These are phyloP conservation scores for Gyromitra esculenta DNA, from an alignment of 2,329 filamentous ascomycete species.

Conservation along the genomic window DNA sequence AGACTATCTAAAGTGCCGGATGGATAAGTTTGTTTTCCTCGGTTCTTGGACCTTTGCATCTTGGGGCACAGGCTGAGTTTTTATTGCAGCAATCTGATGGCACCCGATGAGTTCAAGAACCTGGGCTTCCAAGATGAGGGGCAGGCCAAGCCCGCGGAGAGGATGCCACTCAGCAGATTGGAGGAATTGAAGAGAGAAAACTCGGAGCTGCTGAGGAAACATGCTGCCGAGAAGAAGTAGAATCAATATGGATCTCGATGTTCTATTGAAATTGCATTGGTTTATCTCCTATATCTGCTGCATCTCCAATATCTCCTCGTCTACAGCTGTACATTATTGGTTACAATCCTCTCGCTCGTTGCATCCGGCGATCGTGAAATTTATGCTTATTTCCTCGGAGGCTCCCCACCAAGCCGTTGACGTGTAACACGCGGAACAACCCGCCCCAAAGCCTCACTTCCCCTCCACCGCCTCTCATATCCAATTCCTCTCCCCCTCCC, in stretches of 20 bases:
- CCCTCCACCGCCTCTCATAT: constrained; percentile 63
- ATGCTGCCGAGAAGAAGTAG: constrained; percentile 36
- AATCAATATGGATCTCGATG: neutral
- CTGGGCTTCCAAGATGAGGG: constrained; percentile 75
- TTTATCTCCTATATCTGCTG: neutral
- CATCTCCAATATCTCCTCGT: neutral
- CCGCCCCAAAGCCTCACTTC: constrained; percentile 1
- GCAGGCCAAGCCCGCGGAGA: constrained; percentile 56
- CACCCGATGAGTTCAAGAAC: constrained; percentile 92
- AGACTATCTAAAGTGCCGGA: constrained; percentile 86
- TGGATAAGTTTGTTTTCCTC: constrained; percentile 78
- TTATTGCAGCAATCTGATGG: constrained; percentile 83
- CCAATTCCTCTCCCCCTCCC: constrained; percentile 59
- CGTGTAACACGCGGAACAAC: constrained; percentile 30
- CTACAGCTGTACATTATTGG: neutral
- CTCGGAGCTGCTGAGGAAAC: constrained; percentile 52
- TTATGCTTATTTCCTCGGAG: neutral
- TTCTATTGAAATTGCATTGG: neutral
- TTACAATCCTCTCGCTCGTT: neutral
- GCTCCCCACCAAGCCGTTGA: neutral
- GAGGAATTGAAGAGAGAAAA: constrained; percentile 59
- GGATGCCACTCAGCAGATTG: constrained; percentile 58
- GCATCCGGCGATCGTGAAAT: neutral
- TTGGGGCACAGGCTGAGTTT: neutral
- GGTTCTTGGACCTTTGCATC: neutral